Evolutionary conservation across 1,284 basidiomycete genomes (phyloP).

Genomic region (Austropuccinia psidii): DNA sequence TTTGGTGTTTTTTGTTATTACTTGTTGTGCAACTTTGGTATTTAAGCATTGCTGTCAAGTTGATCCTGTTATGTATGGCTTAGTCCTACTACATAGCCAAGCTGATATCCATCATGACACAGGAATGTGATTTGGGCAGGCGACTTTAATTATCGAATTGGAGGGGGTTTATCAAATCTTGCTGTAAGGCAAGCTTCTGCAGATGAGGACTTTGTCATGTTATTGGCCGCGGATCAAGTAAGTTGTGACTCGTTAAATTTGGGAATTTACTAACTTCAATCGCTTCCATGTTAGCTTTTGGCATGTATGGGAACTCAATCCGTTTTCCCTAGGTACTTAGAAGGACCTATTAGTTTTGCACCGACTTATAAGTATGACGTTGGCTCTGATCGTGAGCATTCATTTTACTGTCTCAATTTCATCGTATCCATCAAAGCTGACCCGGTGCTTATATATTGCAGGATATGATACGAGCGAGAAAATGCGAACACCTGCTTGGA

Average conservation of each 20-base stretch:
- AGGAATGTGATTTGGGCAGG: slow-evolving; percentile 88
- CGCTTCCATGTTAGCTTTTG: slow-evolving; percentile 54
- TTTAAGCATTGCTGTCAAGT: neutral
- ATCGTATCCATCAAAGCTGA: neutral
- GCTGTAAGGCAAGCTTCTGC: slow-evolving; percentile 62
- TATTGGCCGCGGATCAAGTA: slow-evolving; percentile 79
- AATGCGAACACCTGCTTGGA: slow-evolving; percentile 93
- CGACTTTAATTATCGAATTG: slow-evolving; percentile 89
- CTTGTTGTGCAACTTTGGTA: neutral
- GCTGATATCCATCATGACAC: neutral
- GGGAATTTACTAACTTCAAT: neutral
- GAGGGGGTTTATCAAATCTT: slow-evolving; percentile 62
- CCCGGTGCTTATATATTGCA: slow-evolving; percentile 38
- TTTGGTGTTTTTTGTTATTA: slow-evolving; percentile 36
- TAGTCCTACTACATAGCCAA: slow-evolving; percentile 39
- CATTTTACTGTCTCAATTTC: neutral
- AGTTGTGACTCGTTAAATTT: slow-evolving; percentile 37
- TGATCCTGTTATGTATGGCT: neutral
- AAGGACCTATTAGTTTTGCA: slow-evolving; percentile 76
- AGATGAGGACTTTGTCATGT: slow-evolving; percentile 60
- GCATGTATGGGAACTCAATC: slow-evolving; percentile 61
- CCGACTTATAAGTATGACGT: slow-evolving; percentile 84
- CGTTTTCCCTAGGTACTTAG: slow-evolving; percentile 75
- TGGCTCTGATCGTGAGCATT: slow-evolving; percentile 6
- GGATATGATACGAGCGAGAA: slow-evolving; percentile 92